Base-by-base conservation (phyloP, 176 grass and related monocot genomes). In the Canna indica region DNA sequence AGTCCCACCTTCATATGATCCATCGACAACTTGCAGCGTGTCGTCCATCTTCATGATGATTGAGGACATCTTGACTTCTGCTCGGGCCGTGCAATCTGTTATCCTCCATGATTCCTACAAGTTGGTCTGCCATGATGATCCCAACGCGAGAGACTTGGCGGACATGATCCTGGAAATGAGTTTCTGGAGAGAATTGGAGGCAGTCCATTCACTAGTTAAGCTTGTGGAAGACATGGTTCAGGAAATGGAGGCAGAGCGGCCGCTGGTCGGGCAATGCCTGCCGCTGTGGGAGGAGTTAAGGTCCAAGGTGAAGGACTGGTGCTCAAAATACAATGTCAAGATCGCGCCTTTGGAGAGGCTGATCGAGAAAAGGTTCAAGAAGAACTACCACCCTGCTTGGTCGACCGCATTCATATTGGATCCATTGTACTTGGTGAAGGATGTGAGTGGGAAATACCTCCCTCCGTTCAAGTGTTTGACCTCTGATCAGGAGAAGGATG, bases 351-450 rank as follows among this genome's bases (percentile, higher is more conserved):
- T 87, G 35, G 84, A 89, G 82, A 83, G 83, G 24, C 83, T 96
- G 68, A 4, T 96, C 10, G 93, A 96, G 33, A 85, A 71, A 58
- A 77, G 93, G 83, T 87, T 96, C 81, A 87, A 81, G 71, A 87
- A 89, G 85, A 85, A 81, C 77, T 96, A 96, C 81, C 93, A 91
- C 74, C 86, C 93, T 11, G 93, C 86, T 16, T 96, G 93, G 93
- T 87, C 93, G 0, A 86, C 88, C 2, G 88, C 93, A 16, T 91
- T 91, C 81, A 84, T 96, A 13, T 77, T 96, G 8, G 88, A 96
- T 59, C 93, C 93, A 0, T 20, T 96, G 26, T 91, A 91, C 53
- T 77, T 96, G 41, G 57, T 91, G 72, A 96, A 96, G 79, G 93
- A 96, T 30, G 72, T 81, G n/a, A 84, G 85, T 10, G 86, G 93